Base-by-base conservation (phyloP, 805 yeast species). In the Kurtzmaniella cleridarum region DNA sequence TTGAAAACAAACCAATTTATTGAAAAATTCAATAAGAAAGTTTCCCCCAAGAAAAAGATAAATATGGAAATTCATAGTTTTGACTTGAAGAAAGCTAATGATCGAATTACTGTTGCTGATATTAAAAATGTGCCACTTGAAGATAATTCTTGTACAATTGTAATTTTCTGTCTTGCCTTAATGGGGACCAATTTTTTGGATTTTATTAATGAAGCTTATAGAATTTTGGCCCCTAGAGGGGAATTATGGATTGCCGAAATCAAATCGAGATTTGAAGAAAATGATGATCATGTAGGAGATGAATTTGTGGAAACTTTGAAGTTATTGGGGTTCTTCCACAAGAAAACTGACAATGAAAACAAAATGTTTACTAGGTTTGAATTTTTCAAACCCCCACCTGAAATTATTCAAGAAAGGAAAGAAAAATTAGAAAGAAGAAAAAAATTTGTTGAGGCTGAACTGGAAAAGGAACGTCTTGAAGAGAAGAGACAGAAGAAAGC, bases 131-230 rank as follows among this genome's bases (percentile, higher is more conserved):
- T 91, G 9, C 98, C 98, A 15, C 62, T 93, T 46, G 73, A 70
- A 2, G 88, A 89, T 55, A 73, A 73, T 39, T 82, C 93, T 1
- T 88, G 93, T 51, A 77, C 89, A 17, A 71, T 93, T 33, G 98
- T 87, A n/a, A 76, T 93, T 5, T 93, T 90, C 61, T 93, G 98
- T 60, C 71, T 93, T 36, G 93, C 98, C 0, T 69, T 93, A 42
- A 93, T 93, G 99, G 98, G 99, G 3, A 91, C 98, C 3, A 93
- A 93, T 56, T 89, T 91, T 57, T 66, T 90, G 44, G 98, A 93
- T 56, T 93, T 93, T 55, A 78, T 93, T 38, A 72, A 80, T 41
- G 99, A 93, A 57, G 98, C 96, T 0, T 74, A 84, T 54, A 73
- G 99, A 53, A 70, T 93, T 13, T 67, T 93, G 38, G 81, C 88